A percentile compares a stretch with the other conserved stretches of the same genome.
These are phyloP conservation scores for Caryopteris hybrid DNA, from an alignment of 305 asterid genomes.

Conservation along the genomic window DNA sequence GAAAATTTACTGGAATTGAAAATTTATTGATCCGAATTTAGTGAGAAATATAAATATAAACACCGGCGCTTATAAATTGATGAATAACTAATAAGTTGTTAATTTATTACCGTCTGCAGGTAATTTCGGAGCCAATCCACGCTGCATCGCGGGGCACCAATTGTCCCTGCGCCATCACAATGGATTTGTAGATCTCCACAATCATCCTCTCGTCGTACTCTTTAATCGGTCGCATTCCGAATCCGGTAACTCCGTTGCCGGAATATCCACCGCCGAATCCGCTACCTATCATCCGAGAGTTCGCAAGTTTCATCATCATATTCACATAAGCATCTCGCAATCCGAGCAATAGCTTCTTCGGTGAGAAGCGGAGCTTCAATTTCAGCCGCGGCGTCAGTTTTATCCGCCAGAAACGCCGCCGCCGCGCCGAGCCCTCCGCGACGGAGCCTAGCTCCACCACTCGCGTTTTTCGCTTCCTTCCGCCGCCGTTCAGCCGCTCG, in stretches of 20 bases:
- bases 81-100: not conserved
- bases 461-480: conserved; percentile 23
- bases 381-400: conserved; percentile 44
- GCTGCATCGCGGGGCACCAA: conserved; percentile 43
- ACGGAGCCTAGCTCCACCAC: conserved; percentile 19
- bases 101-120: conserved; percentile 26
- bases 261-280: conserved; percentile 28
- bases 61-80: not conserved
- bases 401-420: conserved; percentile 47
- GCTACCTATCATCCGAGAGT: conserved; percentile 22
- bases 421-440: not conserved
- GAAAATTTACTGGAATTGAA: not conserved
- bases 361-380: conserved; percentile 44
- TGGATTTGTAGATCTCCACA: conserved; percentile 60
- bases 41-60: conserved; percentile 17
- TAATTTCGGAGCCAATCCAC: conserved; percentile 39
- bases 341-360: conserved; percentile 40
- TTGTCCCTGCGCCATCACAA: conserved; percentile 48
- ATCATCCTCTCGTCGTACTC: conserved; percentile 66
- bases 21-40: conserved; percentile 16
- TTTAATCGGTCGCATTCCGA: conserved; percentile 37
- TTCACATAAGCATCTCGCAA: conserved; percentile 47
- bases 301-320: conserved; percentile 48
- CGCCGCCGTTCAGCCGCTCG: conserved; percentile 33
- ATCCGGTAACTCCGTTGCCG: conserved; percentile 20